Percentiles rank a stretch among this genome's conserved stretches.
Conservation (phyloP, 2,329 filamentous ascomycete species). For the Pseudonectria buxi region DNA sequence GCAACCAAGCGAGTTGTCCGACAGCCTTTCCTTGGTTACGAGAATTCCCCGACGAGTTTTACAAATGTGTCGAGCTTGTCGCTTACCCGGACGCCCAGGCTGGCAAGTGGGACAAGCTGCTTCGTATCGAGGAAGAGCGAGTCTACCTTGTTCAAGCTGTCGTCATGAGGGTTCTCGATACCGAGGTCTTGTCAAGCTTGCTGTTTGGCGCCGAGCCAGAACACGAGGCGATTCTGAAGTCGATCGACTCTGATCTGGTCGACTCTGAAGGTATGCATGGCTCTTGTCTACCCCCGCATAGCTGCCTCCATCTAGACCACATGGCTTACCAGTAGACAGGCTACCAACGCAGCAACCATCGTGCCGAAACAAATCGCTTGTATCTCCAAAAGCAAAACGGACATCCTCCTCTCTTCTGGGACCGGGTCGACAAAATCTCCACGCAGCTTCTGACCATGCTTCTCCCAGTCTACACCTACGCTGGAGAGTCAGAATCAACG, state of each 20-base stretch:
- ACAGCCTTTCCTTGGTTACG: conserved; percentile 18
- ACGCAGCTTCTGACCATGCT: conserved; percentile 17
- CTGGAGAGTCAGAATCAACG: conserved; percentile 5
- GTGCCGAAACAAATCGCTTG: conserved; percentile 17
- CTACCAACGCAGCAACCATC: conserved; percentile 22
- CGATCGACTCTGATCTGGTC: conserved; percentile 19
- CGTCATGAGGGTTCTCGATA: conserved; percentile 23
- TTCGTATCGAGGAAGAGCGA: conserved; percentile 17
- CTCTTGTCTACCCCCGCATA: not conserved
- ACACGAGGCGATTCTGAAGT: conserved; percentile 16
- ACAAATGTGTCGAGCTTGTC: conserved; percentile 19
- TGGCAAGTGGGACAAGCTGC: conserved; percentile 23
- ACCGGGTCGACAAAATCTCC: conserved; percentile 22
- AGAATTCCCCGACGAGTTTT: conserved; percentile 15
- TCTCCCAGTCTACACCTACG: conserved; percentile 17
- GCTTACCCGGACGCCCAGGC: conserved; percentile 20
- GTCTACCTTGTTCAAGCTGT: conserved; percentile 21
- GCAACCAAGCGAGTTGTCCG: not conserved
- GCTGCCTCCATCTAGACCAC: not conserved
- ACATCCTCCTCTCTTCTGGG: conserved; percentile 24
- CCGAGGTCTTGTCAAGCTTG: conserved; percentile 20
- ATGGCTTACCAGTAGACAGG: conserved; percentile 13
- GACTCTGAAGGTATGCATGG: conserved; percentile 21
- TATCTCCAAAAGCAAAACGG: conserved; percentile 15
- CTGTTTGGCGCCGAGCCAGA: conserved; percentile 25